phyloP scores from a whole-genome alignment of 2,329 filamentous ascomycete species.

The Fonsecaea monophora region DNA sequence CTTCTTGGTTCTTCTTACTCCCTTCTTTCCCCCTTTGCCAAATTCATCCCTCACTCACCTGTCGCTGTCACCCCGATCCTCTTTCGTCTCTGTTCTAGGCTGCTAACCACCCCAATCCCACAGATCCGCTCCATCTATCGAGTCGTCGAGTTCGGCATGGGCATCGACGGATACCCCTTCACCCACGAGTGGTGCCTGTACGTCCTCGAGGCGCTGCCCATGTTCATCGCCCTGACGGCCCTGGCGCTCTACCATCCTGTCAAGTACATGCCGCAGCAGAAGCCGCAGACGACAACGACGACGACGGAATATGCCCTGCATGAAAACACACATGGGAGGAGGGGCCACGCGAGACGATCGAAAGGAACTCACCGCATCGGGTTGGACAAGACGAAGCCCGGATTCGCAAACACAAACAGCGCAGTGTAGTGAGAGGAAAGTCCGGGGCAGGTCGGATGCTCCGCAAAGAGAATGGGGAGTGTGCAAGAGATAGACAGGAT shows the following conservation, averaged over 20 bases:
- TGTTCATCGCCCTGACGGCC: slow-evolving; percentile 55
- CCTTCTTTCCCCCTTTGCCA: background rate
- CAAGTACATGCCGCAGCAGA: slow-evolving; percentile 35
- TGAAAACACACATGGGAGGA: background rate
- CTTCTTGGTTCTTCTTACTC: background rate
- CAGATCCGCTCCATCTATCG: slow-evolving; percentile 49
- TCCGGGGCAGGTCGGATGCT: no score
- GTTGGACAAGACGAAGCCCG: background rate
- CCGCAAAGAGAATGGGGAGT: no score
- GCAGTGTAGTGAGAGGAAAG: background rate
- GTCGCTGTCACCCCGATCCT: background rate
- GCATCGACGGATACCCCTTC: slow-evolving; percentile 52
- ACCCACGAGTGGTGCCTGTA: slow-evolving; percentile 54
- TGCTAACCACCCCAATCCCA: background rate
- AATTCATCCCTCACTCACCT: background rate
- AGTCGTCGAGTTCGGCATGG: slow-evolving; percentile 56
- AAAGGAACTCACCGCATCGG: background rate
- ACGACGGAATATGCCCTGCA: slow-evolving; percentile 11
- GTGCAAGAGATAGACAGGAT: no score
- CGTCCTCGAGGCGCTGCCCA: slow-evolving; percentile 53
- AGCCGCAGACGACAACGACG: background rate
- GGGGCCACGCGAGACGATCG: background rate
- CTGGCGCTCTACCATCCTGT: slow-evolving; percentile 60
- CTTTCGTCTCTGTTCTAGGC: no score
- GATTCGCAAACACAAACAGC: background rate